Evolutionary conservation across 257 asterid species (phyloP).

Genomic region (Solanum phureja): DNA sequence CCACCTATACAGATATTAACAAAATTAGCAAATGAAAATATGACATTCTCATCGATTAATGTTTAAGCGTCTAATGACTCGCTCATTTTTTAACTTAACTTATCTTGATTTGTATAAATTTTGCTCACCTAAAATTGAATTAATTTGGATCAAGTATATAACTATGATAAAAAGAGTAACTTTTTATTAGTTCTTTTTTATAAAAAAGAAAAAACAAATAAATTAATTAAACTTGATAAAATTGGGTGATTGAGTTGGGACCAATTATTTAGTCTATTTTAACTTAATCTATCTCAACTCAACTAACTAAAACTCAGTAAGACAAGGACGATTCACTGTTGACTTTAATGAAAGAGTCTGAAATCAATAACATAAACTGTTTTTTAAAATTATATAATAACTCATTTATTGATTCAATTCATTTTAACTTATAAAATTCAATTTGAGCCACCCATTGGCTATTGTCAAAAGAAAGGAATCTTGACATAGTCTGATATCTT

Average conservation of each 20-base stretch:
- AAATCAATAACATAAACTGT: no score
- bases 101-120: background rate
- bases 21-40: background rate
- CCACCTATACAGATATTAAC: slow-evolving; percentile 28
- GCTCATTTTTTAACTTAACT: background rate
- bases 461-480: background rate
- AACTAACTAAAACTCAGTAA: fast-evolving
- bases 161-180: background rate
- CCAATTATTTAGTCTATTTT: background rate
- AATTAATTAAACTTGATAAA: background rate
- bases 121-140: background rate
- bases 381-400: background rate
- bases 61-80: background rate
- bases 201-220: background rate
- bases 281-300: background rate
- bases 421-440: background rate
- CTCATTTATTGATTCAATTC: background rate
- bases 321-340: no score
- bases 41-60: no score
- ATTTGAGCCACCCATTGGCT: background rate
- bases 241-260: background rate
- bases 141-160: background rate
- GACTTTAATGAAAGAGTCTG: no score
- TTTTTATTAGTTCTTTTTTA: no score
- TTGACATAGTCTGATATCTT: background rate